These are phyloP conservation scores for Termitomyces eurrhizus DNA, from an alignment of 768 basidiomycete genomes.

Conservation along the genomic window DNA sequence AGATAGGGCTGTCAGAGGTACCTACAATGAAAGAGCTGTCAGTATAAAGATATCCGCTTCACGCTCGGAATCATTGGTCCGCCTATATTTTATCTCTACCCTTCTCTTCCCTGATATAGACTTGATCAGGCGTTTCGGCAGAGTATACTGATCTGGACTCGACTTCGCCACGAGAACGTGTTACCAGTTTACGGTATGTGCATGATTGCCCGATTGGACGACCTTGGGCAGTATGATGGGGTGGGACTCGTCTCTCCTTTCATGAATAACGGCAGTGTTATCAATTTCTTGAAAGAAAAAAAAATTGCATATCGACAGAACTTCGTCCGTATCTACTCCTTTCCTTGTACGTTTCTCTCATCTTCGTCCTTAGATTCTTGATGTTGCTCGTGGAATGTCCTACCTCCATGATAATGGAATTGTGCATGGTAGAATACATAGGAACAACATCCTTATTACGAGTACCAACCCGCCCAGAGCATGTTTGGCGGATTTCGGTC, in stretches of 20 bases:
- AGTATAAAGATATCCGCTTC: not conserved
- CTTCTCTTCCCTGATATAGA: not conserved
- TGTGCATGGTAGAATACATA: conserved; percentile 4
- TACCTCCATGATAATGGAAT: conserved; percentile 3
- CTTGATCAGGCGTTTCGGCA: not conserved
- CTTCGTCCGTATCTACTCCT: not conserved
- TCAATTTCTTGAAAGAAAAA: not conserved
- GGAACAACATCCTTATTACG: not conserved
- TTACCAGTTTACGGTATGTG: not conserved
- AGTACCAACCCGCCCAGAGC: not conserved
- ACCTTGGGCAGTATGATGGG: not conserved
- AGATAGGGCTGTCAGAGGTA: not conserved
- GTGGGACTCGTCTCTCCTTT: conserved; percentile 6
- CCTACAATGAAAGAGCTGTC: not conserved
- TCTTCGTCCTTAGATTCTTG: not conserved
- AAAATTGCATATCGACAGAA: not conserved
- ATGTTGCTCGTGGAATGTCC: conserved; percentile 9
- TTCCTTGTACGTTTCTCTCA: not conserved
- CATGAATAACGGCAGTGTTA: not conserved
- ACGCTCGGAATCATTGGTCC: not conserved
- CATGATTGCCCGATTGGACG: not conserved
- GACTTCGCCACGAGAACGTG: conserved; percentile 1
- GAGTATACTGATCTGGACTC: not conserved
- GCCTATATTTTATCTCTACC: not conserved
- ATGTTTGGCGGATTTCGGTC: conserved; percentile 3